Conservation (phyloP, 108 stramenopile genomes). For the Cyclotella choctawhatcheeana region DNA sequence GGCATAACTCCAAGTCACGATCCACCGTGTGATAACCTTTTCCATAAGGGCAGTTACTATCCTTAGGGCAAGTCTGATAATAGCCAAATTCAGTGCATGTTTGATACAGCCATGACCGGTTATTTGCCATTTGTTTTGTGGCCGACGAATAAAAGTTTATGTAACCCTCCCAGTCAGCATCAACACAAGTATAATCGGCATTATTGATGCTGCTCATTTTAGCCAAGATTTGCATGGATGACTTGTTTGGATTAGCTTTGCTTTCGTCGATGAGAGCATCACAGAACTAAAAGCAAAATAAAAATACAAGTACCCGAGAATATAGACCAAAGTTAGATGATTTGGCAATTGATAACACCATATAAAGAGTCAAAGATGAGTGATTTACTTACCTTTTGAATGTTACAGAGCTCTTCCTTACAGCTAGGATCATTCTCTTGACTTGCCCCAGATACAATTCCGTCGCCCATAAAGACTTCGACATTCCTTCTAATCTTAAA, state of each 20-base stretch:
- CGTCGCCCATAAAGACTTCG: conserved; percentile 80
- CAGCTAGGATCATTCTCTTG: conserved; percentile 93
- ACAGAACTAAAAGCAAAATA: conserved; percentile 28
- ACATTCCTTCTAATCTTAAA: conserved; percentile 59
- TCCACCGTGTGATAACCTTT: conserved; percentile 74
- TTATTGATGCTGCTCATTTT: conserved; percentile 31
- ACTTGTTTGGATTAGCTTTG: conserved; percentile 16
- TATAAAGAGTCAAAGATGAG: neutral
- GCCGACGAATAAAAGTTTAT: conserved; percentile 44
- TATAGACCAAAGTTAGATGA: too few species aligned
- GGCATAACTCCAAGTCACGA: conserved; percentile 79
- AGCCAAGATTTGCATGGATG: conserved; percentile 61
- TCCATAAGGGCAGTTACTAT: conserved; percentile 83
- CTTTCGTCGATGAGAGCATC: conserved; percentile 20
- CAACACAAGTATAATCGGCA: conserved; percentile 37
- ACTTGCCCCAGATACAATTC: conserved; percentile 73
- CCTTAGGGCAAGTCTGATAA: conserved; percentile 88
- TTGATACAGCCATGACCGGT: conserved; percentile 89
- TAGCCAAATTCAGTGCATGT: conserved; percentile 97
- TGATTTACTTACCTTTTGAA: conserved; percentile 44
- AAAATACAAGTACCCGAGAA: too few species aligned
- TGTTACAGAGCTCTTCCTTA: conserved; percentile 72
- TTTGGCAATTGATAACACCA: too few species aligned
- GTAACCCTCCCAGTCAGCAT: conserved; percentile 47
- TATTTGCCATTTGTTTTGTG: conserved; percentile 33